Base-by-base conservation (phyloP, 2,329 filamentous ascomycete species). In the Aspergillus oerlinghausenensis region DNA sequence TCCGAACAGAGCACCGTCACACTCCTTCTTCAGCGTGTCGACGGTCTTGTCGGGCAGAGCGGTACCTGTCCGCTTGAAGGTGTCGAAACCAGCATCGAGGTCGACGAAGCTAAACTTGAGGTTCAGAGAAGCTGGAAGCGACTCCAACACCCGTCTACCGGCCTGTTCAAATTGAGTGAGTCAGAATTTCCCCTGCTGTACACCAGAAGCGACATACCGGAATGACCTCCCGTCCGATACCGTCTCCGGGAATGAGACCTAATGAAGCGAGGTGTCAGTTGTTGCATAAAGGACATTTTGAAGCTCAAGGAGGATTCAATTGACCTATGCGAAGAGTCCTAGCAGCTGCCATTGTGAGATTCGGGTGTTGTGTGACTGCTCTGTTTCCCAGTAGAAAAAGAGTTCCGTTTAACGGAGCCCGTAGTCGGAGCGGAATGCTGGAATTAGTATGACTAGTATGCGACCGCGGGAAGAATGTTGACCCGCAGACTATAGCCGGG, bases 171-270 rank as follows among this genome's bases (percentile, higher is more conserved):
- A 53, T 45, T 54, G 59, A 57, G 54, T 52, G 52, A 19, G 48
- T 67, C 54, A 63, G 55, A 35, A 49, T 52, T n/a, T 50, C 29
- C 28, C 19, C 52, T n/a, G 19, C 49, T 35, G 29, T 8, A 19
- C 28, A 51, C 32, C 47, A 32, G 56, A 51, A 57, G 57, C 52
- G 55, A 60, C 71, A 57, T 71, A 80, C 89, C 64, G 94, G 94
- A 76, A 99, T 97, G 75, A 99, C 94, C 79, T 99, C 94, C 73
- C 90, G 90, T 78, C 94, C 94, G 78, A 99, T 99, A 77, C 94
- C 94, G 79, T 99, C 94, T 72, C 94, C 94, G 68, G 94, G 90
- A 73, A 99, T 97, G 69, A 97, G 89, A 75, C 92, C 92, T 96
- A 25, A 57, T 51, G 52, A 48, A 23, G 10, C 55, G 25, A 43